Conservation (phyloP, 257 asterid species). For the Striga asiatica region DNA sequence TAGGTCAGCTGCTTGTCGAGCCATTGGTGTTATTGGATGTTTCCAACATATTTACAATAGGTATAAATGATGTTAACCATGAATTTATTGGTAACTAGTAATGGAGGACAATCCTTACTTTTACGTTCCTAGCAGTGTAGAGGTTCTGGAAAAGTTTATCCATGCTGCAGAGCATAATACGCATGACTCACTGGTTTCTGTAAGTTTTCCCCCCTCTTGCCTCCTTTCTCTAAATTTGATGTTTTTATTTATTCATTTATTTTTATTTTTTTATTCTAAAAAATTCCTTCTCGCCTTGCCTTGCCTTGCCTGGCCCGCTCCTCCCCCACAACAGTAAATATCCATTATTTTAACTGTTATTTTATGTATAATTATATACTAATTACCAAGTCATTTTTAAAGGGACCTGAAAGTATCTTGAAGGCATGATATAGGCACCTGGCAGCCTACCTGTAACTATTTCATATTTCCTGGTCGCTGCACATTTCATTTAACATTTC, state of each 20-base stretch:
- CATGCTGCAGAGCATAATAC: constrained; percentile 51
- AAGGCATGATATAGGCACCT: background rate
- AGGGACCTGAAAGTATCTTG: background rate
- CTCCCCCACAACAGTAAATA: background rate
- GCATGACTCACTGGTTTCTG: constrained; percentile 58
- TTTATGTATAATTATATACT: too few species aligned
- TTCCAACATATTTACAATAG: constrained; percentile 67
- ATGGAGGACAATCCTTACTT: constrained; percentile 7
- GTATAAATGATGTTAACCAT: constrained; percentile 23
- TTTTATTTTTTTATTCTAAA: too few species aligned
- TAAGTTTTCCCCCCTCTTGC: constrained; percentile 22
- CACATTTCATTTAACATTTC: background rate
- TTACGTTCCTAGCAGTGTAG: constrained; percentile 36
- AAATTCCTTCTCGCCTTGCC: too few species aligned
- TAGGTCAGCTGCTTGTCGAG: constrained; percentile 92
- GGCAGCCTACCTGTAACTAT: background rate
- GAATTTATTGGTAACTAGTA: constrained; percentile 2
- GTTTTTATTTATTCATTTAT: background rate
- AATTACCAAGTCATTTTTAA: too few species aligned
- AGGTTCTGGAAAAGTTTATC: constrained; percentile 59
- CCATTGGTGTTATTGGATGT: constrained; percentile 85
- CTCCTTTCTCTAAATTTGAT: background rate
- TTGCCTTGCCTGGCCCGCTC: background rate
- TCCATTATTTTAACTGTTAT: background rate
- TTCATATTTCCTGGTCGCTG: background rate